A percentile compares a stretch with the other conserved stretches of the same genome.
phyloP scores from a whole-genome alignment of 139 green algal genomes.

The Chlamydomonas sp. region DNA sequence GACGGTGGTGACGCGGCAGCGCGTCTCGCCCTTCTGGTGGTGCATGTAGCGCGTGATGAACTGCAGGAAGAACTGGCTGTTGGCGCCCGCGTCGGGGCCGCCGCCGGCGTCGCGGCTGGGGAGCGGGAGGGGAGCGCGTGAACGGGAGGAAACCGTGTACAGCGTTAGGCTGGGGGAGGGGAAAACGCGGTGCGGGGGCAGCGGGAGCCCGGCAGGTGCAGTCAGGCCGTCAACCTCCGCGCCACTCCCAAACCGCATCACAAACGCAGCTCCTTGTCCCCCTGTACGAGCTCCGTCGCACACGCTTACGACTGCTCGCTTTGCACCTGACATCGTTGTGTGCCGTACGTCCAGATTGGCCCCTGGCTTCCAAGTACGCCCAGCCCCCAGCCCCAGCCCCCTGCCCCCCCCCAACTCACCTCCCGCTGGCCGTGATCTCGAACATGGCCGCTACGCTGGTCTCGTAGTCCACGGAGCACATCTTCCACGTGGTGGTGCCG shows the following conservation, averaged over 20 bases:
- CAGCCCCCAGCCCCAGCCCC: no score
- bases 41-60: slow-evolving; percentile 91
- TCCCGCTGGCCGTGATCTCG: slow-evolving; percentile 77
- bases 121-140: neutral
- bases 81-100: neutral
- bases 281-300: no score
- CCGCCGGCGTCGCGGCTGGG: slow-evolving; percentile 1
- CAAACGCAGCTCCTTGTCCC: no score
- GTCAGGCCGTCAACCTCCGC: no score
- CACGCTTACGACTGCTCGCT: no score
- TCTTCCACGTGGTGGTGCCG: slow-evolving; percentile 91
- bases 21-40: slow-evolving; percentile 78
- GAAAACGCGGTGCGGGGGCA: no score
- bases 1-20: slow-evolving; percentile 92
- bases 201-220: no score
- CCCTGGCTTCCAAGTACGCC: no score
- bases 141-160: neutral
- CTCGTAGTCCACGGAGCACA: slow-evolving; percentile 78
- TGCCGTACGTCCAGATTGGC: no score
- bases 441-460: slow-evolving; percentile 87
- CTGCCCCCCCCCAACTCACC: slow-evolving; percentile 14
- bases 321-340: no score
- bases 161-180: neutral
- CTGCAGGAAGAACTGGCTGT: slow-evolving; percentile 94
- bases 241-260: no score